These are phyloP conservation scores for Euphrasia confusa DNA, from an alignment of 257 asterid genomes.

Conservation along the genomic window DNA sequence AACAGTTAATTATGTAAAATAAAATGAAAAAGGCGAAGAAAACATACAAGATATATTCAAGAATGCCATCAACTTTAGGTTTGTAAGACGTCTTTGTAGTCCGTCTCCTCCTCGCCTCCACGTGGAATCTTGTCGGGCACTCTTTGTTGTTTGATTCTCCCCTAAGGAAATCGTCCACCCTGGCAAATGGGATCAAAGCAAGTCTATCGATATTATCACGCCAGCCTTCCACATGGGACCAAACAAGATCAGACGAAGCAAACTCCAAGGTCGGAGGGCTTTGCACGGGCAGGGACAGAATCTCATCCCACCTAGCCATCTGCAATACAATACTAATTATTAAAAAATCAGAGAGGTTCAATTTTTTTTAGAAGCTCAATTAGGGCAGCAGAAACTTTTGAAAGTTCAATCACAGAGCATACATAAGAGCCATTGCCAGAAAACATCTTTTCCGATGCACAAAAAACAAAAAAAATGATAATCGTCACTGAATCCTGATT, in stretches of 20 bases:
- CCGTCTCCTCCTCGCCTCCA: conserved; percentile 86
- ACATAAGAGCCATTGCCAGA: conserved; percentile 13
- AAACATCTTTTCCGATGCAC: neutral
- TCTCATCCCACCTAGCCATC: conserved; percentile 99
- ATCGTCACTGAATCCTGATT: too few species aligned
- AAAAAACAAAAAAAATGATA: neutral
- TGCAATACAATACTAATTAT: conserved; percentile 26
- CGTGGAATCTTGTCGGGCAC: conserved; percentile 90
- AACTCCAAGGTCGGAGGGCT: conserved; percentile 83
- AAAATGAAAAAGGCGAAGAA: conserved; percentile 9
- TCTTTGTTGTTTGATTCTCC: conserved; percentile 87
- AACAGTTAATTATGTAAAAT: conserved; percentile 1
- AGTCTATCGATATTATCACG: conserved; percentile 79
- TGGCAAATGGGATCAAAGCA: conserved; percentile 72
- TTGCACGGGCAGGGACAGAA: conserved; percentile 90
- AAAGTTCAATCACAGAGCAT: conserved; percentile 5
- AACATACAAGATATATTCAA: conserved; percentile 78
- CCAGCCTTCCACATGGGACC: conserved; percentile 97
- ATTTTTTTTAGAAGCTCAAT: neutral
- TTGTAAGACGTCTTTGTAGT: conserved; percentile 46
- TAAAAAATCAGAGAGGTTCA: neutral
- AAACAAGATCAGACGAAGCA: conserved; percentile 76
- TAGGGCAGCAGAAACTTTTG: too few species aligned
- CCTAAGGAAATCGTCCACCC: conserved; percentile 84
- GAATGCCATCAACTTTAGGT: conserved; percentile 95